Conservation (phyloP, 2,329 filamentous ascomycete species). For the Alternaria triticimaculans region DNA sequence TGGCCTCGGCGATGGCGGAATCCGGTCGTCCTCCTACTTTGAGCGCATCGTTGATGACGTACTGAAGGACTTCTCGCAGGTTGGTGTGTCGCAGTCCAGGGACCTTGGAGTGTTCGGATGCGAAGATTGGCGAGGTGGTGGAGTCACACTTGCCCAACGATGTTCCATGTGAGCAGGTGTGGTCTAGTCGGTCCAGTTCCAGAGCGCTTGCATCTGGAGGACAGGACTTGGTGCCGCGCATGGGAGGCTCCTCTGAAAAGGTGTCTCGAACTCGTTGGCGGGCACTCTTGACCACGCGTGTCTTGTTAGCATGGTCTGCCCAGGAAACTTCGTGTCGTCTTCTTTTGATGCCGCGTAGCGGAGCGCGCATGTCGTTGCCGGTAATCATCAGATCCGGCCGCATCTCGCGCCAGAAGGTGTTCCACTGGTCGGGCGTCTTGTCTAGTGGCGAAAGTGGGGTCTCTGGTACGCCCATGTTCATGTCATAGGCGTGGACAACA, state of each 20-base stretch:
- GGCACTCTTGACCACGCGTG: conserved; percentile 33
- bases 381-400: conserved; percentile 54
- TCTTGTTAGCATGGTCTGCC: conserved; percentile 28
- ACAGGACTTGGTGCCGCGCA: conserved; percentile 25
- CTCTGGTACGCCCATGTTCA: conserved; percentile 77
- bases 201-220: conserved; percentile 15
- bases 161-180: conserved; percentile 30
- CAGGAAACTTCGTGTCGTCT: conserved; percentile 49
- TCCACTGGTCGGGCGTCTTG: conserved; percentile 35
- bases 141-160: conserved; percentile 33
- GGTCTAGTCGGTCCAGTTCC: conserved; percentile 27
- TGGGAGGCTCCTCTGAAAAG: conserved; percentile 38
- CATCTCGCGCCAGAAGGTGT: conserved; percentile 42
- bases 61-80: conserved; percentile 58
- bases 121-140: conserved; percentile 40
- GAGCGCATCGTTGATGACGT: conserved; percentile 60
- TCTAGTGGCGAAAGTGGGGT: conserved; percentile 58
- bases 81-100: conserved; percentile 57
- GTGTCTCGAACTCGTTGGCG: conserved; percentile 37
- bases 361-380: conserved; percentile 50
- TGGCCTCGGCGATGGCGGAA: conserved; percentile 57
- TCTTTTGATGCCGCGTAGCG: conserved; percentile 53
- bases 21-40: conserved; percentile 61
- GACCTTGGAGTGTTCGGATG: conserved; percentile 50
- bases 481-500: conserved; percentile 76